Evolutionary conservation across 2,329 filamentous ascomycete species (phyloP), one percentile per base, ranked within the genome.

Genomic region (Amauroascus niger): DNA sequence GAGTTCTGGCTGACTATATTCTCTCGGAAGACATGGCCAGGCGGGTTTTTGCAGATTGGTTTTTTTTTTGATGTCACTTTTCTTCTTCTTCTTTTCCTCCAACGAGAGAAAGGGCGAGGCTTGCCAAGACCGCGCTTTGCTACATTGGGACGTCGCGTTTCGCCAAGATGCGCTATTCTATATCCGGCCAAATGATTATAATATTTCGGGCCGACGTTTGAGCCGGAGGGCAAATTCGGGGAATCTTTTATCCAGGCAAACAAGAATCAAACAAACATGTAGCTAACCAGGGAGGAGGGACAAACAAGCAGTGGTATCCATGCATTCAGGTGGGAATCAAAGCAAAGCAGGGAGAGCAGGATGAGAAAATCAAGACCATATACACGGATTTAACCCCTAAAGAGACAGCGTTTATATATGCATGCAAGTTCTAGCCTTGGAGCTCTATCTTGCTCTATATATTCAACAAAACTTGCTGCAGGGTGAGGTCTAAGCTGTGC

Each of bases 361-460:
- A 30, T 30, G 26, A 30, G 26, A 30, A 30, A 30, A 9, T 4
- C 26, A 9, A 9, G 26, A 5, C 26, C 26, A 30, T 30, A 9
- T 30, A 30, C 26, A 30, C 9, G 9, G 26, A 30, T n/a, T n/a
- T 4, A 30, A 30, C 9, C 26, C 26, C 9, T 35, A 35, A 35
- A 5, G 13, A 35, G 13, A n/a, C 4, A 35, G 14, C 9, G 14
- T 9, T 13, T 26, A 24, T 45, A 45, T 33, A 33, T 14, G 46
- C 52, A 44, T 16, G 35, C 39, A 46, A 39, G 20, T 54, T 49
- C 47, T 49, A 47, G 45, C 18, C 28, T 41, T 40, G 40, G 37
- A 47, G 33, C 45, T 48, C 45, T 53, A 47, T 33, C 6, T 53
- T 40, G 20, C 30, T 52, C 43, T 52, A 44, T 52, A 37, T 26